These are phyloP conservation scores for Botrytis deweyae DNA, from an alignment of 2,329 filamentous ascomycete species.

Conservation along the genomic window DNA sequence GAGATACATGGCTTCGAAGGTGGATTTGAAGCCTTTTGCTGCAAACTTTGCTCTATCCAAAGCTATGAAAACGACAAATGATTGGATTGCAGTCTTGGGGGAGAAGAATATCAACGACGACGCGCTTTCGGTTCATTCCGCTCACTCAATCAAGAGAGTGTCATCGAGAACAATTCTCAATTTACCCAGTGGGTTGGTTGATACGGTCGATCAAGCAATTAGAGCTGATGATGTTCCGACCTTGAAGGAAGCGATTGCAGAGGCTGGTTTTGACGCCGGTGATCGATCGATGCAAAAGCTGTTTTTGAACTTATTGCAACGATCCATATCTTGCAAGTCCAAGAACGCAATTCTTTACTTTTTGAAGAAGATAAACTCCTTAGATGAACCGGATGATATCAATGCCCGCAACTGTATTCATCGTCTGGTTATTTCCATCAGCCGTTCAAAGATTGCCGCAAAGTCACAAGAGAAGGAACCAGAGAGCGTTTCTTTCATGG, in stretches of 20 bases:
- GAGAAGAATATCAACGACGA: slow-evolving; percentile 78
- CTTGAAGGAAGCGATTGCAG: slow-evolving; percentile 57
- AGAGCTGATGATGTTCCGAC: slow-evolving; percentile 62
- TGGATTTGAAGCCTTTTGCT: slow-evolving; percentile 84
- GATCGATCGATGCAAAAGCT: slow-evolving; percentile 61
- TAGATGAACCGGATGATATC: slow-evolving; percentile 88
- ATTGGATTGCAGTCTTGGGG: slow-evolving; percentile 81
- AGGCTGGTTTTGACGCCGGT: slow-evolving; percentile 54
- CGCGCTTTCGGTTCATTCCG: slow-evolving; percentile 65
- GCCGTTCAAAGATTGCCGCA: slow-evolving; percentile 62
- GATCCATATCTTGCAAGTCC: slow-evolving; percentile 69
- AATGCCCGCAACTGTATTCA: slow-evolving; percentile 94
- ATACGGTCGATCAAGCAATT: slow-evolving; percentile 70
- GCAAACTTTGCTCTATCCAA: slow-evolving; percentile 63
- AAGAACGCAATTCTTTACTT: slow-evolving; percentile 70
- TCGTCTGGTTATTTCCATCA: slow-evolving; percentile 87
- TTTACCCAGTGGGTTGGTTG: slow-evolving; percentile 65
- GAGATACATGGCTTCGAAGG: slow-evolving; percentile 84
- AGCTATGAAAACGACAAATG: slow-evolving; percentile 72
- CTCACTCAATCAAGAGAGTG: slow-evolving; percentile 70
- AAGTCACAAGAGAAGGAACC: slow-evolving; percentile 32
- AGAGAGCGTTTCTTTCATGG: slow-evolving; percentile 44
- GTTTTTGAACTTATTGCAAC: slow-evolving; percentile 77
- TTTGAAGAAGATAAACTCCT: slow-evolving; percentile 63
- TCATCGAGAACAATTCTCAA: slow-evolving; percentile 74